phyloP scores from a whole-genome alignment of 140 eudicot species.

The Stevia rebaudiana region DNA sequence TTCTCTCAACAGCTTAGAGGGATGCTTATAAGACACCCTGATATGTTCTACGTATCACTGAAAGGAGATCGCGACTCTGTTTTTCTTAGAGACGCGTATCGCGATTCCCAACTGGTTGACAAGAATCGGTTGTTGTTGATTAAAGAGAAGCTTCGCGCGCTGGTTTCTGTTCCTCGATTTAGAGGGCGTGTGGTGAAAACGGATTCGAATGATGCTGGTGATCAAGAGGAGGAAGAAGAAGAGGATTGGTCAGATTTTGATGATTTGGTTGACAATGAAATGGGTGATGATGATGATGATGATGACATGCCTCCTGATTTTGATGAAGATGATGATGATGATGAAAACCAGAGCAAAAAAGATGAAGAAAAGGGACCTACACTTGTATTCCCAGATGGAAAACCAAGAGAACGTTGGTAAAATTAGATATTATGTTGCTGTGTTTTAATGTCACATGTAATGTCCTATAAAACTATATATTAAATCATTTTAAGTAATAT shows the following conservation, averaged over 20 bases:
- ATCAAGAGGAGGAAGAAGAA: conserved; percentile 38
- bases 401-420: conserved; percentile 96
- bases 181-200: conserved; percentile 38
- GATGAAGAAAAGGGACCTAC: conserved; percentile 47
- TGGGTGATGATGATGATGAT: conserved; percentile 44
- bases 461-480: too few relatives aligned
- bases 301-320: conserved; percentile 88
- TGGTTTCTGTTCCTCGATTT: conserved; percentile 66
- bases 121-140: conserved; percentile 66
- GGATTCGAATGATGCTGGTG: conserved; percentile 30
- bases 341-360: conserved; percentile 33
- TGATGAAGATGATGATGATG: conserved; percentile 43
- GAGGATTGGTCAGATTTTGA: conserved; percentile 89
- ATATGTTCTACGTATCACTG: conserved; percentile 88
- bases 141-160: conserved; percentile 86
- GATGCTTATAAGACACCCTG: conserved; percentile 98
- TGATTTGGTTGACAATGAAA: conserved; percentile 41
- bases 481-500: too few relatives aligned
- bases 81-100: conserved; percentile 88
- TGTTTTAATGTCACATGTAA: too few relatives aligned
- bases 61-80: conserved; percentile 98
- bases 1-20: conserved; percentile 93
- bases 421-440: conserved; percentile 1
- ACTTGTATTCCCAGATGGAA: conserved; percentile 83
- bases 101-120: conserved; percentile 80